Evolutionary conservation across 306 rosid genomes (phyloP).

Genomic region (Ochetophila trinervis): DNA sequence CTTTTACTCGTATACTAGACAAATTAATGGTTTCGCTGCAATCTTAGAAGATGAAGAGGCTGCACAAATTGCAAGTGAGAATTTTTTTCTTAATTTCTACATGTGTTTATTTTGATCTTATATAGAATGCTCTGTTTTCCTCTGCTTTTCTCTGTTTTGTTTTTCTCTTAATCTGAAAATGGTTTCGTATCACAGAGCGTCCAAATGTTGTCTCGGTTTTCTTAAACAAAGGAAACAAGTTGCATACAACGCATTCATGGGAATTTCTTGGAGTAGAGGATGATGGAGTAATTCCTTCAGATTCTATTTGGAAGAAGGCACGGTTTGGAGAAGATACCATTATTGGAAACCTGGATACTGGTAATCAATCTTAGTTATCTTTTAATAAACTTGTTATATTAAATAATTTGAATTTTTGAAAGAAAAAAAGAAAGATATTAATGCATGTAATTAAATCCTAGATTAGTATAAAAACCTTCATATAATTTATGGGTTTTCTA

Average conservation of each 20-base stretch:
- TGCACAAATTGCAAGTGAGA: conserved; percentile 40
- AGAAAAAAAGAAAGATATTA: no score
- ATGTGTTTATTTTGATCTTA: neutral
- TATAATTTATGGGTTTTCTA: no score
- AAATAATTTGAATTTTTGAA: no score
- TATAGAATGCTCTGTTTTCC: neutral
- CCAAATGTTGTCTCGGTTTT: conserved; percentile 59
- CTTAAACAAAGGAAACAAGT: conserved; percentile 29
- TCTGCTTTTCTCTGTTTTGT: neutral
- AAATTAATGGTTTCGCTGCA: conserved; percentile 81
- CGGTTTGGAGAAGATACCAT: conserved; percentile 53
- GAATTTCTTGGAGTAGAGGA: conserved; percentile 46
- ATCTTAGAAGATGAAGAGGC: conserved; percentile 55
- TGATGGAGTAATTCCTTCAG: conserved; percentile 10
- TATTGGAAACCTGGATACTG: conserved; percentile 68
- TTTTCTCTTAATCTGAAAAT: neutral
- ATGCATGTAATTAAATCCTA: no score
- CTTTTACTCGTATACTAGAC: conserved; percentile 54
- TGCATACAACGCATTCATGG: conserved; percentile 77
- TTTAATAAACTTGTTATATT: no score
- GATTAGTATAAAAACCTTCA: no score
- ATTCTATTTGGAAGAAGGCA: conserved; percentile 50
- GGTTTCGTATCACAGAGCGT: conserved; percentile 30
- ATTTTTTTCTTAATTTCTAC: neutral
- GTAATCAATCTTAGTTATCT: conserved; percentile 22